Percentiles rank a stretch among this genome's conserved stretches.
Evolutionary conservation across 768 basidiomycete species (phyloP).

Genomic region (Xanthoconium purpureum): DNA sequence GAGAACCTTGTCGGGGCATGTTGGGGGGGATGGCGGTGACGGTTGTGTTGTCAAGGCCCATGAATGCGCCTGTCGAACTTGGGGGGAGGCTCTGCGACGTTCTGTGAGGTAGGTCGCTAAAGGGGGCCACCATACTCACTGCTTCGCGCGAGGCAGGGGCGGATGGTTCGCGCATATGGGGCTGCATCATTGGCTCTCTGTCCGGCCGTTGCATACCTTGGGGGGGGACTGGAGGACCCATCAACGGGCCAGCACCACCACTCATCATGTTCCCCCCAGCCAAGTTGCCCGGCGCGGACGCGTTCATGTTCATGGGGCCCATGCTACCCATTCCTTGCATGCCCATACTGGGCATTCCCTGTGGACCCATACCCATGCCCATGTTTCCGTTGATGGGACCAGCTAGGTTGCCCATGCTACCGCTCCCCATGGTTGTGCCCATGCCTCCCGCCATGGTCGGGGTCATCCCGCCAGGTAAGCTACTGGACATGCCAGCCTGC

Average conservation of each 20-base stretch:
- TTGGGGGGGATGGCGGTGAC: slow-evolving; percentile 8
- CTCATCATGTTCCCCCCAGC: slow-evolving; percentile 26
- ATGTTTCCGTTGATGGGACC: slow-evolving; percentile 19
- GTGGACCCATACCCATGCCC: slow-evolving; percentile 12
- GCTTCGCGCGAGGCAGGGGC: slow-evolving; percentile 26
- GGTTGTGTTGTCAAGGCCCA: slow-evolving; percentile 19
- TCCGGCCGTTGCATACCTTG: slow-evolving; percentile 25
- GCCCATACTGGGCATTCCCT: slow-evolving; percentile 15
- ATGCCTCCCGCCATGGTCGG: slow-evolving; percentile 16
- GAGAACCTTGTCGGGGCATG: slow-evolving; percentile 21
- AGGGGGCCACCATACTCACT: slow-evolving; percentile 9
- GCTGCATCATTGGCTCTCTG: slow-evolving; percentile 26
- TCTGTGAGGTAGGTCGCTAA: background rate
- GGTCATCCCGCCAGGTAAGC: slow-evolving; percentile 15
- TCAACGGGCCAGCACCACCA: slow-evolving; percentile 33
- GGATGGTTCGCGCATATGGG: slow-evolving; percentile 24
- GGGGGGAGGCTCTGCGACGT: slow-evolving; percentile 25
- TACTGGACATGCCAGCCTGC: slow-evolving; percentile 16
- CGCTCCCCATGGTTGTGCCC: slow-evolving; percentile 4
- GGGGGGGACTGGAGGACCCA: slow-evolving; percentile 39
- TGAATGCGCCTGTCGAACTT: slow-evolving; percentile 18
- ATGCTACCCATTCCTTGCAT: slow-evolving; percentile 19
- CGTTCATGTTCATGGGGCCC: slow-evolving; percentile 22
- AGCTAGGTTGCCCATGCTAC: slow-evolving; percentile 3
- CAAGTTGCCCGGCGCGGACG: slow-evolving; percentile 13